These are phyloP conservation scores for Xylogone sp. DNA, from an alignment of 2,329 filamentous ascomycete genomes.

Conservation along the genomic window DNA sequence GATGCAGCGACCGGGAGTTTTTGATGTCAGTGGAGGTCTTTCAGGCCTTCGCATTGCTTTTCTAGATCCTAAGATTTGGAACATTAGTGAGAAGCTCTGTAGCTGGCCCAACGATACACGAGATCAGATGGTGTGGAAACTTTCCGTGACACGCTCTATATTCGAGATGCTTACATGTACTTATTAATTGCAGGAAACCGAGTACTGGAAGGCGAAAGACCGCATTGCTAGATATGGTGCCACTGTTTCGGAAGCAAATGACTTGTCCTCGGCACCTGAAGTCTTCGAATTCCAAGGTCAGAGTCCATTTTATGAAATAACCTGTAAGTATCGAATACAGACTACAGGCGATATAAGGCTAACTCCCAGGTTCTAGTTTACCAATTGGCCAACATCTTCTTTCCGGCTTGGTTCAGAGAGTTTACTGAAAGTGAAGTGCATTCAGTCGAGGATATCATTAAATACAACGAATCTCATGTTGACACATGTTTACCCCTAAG, in stretches of 20 bases:
- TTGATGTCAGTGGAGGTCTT: not conserved
- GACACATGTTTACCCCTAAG: not conserved
- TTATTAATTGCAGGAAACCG: not conserved
- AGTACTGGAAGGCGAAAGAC: not conserved
- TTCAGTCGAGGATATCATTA: constrained; percentile 16
- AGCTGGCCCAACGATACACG: not conserved
- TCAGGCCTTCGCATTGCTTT: not conserved
- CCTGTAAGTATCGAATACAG: constrained; percentile 8
- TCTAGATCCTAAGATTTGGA: not conserved
- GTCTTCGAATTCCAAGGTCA: not conserved
- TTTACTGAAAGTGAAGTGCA: constrained; percentile 12
- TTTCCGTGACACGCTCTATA: not conserved
- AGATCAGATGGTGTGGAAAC: not conserved
- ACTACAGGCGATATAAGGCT: not conserved
- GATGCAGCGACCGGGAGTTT: not conserved
- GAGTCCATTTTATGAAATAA: constrained; percentile 1
- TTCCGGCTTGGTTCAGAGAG: not conserved
- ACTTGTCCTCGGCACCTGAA: not conserved
- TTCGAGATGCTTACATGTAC: not conserved
- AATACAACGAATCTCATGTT: constrained; percentile 19
- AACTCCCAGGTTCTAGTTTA: constrained; percentile 10
- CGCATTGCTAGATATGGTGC: not conserved
- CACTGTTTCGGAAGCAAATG: not conserved
- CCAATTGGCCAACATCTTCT: not conserved
- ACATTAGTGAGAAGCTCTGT: not conserved